Evolutionary conservation across 2,329 filamentous ascomycete genomes (phyloP).

Genomic region (Pseudodiploospora longispora): DNA sequence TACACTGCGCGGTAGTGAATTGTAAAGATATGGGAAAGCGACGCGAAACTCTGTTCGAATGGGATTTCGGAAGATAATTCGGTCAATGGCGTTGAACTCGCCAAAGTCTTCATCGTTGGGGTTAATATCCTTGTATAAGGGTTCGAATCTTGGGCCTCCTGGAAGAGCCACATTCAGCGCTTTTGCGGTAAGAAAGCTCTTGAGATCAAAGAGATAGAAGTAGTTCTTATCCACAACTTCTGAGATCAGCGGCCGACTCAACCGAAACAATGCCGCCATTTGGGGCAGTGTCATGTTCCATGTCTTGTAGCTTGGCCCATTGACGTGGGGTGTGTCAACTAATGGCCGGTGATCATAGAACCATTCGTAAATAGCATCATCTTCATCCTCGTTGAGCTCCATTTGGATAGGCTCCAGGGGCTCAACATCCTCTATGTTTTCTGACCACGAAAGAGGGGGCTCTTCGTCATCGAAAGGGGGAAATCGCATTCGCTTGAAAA

Average conservation of each 20-base stretch:
- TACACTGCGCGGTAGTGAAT: constrained; percentile 89
- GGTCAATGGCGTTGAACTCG: constrained; percentile 98
- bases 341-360: constrained; percentile 93
- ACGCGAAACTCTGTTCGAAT: constrained; percentile 95
- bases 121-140: constrained; percentile 96
- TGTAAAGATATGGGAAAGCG: constrained; percentile 91
- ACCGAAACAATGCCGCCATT: constrained; percentile 89
- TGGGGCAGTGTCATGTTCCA: constrained; percentile 92
- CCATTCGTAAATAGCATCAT: constrained; percentile 88
- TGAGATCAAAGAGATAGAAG: constrained; percentile 92
- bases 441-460: constrained; percentile 92
- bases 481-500: constrained; percentile 99
- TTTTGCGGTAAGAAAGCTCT: constrained; percentile 93
- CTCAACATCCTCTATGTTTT: constrained; percentile 98
- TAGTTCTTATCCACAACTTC: constrained; percentile 96
- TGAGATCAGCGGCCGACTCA: constrained; percentile 83
- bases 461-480: constrained; percentile 98
- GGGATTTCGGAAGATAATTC: constrained; percentile 94
- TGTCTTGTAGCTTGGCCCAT: constrained; percentile 90
- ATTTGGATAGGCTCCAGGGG: constrained; percentile 96
- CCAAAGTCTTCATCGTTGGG: constrained; percentile 99
- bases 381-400: constrained; percentile 92
- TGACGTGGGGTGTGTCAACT: constrained; percentile 85
- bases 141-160: constrained; percentile 94
- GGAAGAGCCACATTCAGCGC: constrained; percentile 94